A percentile compares a stretch with the other conserved stretches of the same genome.
These are phyloP conservation scores for Pleodorina starrii DNA, from an alignment of 139 green algal species.

Conservation along the genomic window DNA sequence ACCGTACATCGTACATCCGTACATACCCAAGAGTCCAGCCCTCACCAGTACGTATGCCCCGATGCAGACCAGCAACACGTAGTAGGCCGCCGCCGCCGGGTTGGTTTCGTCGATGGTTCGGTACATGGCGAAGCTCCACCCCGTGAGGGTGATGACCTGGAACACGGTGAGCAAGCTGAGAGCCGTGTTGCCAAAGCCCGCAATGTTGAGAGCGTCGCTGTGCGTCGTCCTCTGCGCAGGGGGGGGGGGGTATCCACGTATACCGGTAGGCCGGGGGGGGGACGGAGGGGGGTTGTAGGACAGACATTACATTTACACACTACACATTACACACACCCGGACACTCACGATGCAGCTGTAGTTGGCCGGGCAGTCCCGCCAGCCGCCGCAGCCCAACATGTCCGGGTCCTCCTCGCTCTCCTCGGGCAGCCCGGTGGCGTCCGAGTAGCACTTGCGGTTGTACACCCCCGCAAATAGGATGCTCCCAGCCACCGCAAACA, in stretches of 20 bases:
- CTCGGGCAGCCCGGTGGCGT: slow-evolving; percentile 41
- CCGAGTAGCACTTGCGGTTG: slow-evolving; percentile 71
- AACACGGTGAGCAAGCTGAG: slow-evolving; percentile 75
- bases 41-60: slow-evolving; percentile 85
- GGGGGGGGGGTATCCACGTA: background rate
- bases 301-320: too few relatives aligned
- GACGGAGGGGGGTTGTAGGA: background rate
- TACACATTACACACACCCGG: too few relatives aligned
- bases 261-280: background rate
- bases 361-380: slow-evolving; percentile 59
- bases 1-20: too few relatives aligned
- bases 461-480: slow-evolving; percentile 70
- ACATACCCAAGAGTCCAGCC: too few relatives aligned
- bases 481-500: slow-evolving; percentile 78
- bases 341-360: slow-evolving; percentile 67
- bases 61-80: slow-evolving; percentile 76
- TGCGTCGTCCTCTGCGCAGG: background rate
- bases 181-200: slow-evolving; percentile 78
- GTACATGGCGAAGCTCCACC: slow-evolving; percentile 78
- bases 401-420: slow-evolving; percentile 8
- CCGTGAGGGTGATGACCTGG: slow-evolving; percentile 69
- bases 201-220: slow-evolving; percentile 50
- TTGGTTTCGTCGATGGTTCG: slow-evolving; percentile 61
- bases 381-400: slow-evolving; percentile 48
- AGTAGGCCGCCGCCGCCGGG: slow-evolving; percentile 70